phyloP scores from a whole-genome alignment of 345 rosid genomes.

The Clarkia xantiana region DNA sequence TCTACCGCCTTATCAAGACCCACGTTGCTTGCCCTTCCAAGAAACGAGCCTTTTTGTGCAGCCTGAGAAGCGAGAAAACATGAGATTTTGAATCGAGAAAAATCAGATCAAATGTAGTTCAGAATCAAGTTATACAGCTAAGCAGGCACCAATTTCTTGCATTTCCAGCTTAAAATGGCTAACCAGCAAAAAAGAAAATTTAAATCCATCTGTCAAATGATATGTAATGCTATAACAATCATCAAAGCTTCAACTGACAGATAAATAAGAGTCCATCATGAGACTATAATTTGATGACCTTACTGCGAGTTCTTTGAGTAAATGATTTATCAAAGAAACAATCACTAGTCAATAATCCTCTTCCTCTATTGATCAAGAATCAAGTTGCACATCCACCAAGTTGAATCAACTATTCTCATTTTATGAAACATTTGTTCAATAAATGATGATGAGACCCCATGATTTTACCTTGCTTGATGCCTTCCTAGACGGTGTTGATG shows the following conservation, averaged over 20 bases:
- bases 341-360: too few relatives aligned
- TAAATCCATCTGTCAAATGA: too few relatives aligned
- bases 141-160: not conserved
- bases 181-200: too few relatives aligned
- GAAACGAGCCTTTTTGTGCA: slow-evolving; percentile 34
- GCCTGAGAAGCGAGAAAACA: slow-evolving; percentile 20
- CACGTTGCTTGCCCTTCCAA: slow-evolving; percentile 63
- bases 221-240: too few relatives aligned
- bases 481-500: slow-evolving; percentile 24
- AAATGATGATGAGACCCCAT: too few relatives aligned
- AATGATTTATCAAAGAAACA: too few relatives aligned
- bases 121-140: not conserved
- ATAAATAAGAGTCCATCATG: too few relatives aligned
- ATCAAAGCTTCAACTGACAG: too few relatives aligned
- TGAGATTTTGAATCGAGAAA: not conserved
- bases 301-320: too few relatives aligned
- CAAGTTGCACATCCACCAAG: not conserved
- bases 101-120: not conserved
- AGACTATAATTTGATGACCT: too few relatives aligned
- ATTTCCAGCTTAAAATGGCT: not conserved
- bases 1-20: slow-evolving; percentile 83
- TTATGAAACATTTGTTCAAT: not conserved
- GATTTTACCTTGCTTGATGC: slow-evolving; percentile 33
- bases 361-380: not conserved
- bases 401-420: not conserved